Evolutionary conservation across 148 eudicot genomes (phyloP).

Genomic region (Cornus florida): DNA sequence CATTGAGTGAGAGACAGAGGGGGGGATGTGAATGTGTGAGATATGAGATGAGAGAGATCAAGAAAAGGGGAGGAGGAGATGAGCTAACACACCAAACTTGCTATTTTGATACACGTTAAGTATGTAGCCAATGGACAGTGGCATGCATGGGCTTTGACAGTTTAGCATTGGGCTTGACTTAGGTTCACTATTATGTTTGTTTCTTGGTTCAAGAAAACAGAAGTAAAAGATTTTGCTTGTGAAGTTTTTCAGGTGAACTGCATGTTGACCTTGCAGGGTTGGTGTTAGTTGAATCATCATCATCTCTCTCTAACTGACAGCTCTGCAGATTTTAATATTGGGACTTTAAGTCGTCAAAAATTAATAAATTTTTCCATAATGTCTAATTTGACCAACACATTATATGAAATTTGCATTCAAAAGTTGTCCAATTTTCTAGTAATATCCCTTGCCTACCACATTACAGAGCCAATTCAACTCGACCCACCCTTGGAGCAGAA

Average conservation of each 20-base stretch:
- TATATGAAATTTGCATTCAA: neutral
- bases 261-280: constrained; percentile 43
- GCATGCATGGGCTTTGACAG: constrained; percentile 1
- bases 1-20: constrained; percentile 29
- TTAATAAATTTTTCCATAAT: no score
- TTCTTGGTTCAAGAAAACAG: neutral
- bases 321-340: neutral
- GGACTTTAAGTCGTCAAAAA: no score
- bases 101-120: constrained; percentile 4
- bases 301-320: constrained; percentile 4
- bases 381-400: no score
- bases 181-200: neutral
- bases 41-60: neutral
- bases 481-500: no score
- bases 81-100: constrained; percentile 68
- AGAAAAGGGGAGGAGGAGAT: constrained; percentile 38
- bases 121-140: neutral
- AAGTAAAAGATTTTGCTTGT: neutral
- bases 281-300: constrained; percentile 20
- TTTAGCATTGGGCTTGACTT: neutral
- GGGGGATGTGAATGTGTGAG: constrained; percentile 3
- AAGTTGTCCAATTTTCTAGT: no score
- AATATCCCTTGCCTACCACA: no score
- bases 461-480: no score
- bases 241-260: constrained; percentile 48